These are phyloP conservation scores for Scenedesmus sp. DNA, from an alignment of 163 green algal species.

Conservation along the genomic window DNA sequence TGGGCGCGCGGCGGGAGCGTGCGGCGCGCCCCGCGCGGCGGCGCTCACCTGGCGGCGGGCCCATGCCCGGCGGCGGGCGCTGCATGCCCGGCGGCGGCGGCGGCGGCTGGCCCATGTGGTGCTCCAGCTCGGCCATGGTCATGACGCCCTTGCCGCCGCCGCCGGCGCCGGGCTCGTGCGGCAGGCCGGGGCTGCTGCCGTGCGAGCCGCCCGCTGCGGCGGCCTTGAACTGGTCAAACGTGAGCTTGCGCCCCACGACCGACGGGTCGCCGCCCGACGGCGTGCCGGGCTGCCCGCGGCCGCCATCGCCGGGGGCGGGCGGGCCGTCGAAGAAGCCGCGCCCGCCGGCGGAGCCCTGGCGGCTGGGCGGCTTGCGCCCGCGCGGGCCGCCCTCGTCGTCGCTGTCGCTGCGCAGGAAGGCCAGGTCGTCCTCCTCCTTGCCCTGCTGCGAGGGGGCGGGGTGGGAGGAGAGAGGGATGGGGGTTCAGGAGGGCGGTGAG, in stretches of 20 bases:
- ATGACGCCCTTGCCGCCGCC: constrained; percentile 11
- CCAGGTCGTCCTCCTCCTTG: constrained; percentile 45
- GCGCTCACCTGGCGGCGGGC: background rate
- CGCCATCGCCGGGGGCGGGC: background rate
- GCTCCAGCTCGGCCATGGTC: constrained; percentile 41
- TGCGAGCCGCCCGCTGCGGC: constrained; percentile 18
- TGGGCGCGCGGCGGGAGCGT: no score
- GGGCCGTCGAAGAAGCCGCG: constrained; percentile 31
- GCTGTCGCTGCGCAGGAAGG: constrained; percentile 45
- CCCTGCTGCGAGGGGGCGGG: no score
- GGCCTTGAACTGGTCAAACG: constrained; percentile 46
- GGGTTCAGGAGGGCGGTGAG: no score
- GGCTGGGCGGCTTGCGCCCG: background rate
- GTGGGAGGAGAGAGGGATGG: no score
- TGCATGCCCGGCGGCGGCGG: constrained; percentile 9
- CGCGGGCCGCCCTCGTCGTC: constrained; percentile 29
- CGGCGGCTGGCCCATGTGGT: constrained; percentile 12
- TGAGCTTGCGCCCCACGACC: constrained; percentile 40
- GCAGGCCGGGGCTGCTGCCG: background rate
- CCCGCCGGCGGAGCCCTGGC: background rate
- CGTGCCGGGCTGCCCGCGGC: constrained; percentile 35
- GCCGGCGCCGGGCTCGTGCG: background rate
- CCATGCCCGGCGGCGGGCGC: constrained; percentile 1
- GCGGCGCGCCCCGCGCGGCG: no score
- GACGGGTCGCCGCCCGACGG: constrained; percentile 3